A percentile compares a stretch with the other conserved stretches of the same genome.
phyloP scores from a whole-genome alignment of 108 stramenopile genomes.

The Fragilaria crotonensis region DNA sequence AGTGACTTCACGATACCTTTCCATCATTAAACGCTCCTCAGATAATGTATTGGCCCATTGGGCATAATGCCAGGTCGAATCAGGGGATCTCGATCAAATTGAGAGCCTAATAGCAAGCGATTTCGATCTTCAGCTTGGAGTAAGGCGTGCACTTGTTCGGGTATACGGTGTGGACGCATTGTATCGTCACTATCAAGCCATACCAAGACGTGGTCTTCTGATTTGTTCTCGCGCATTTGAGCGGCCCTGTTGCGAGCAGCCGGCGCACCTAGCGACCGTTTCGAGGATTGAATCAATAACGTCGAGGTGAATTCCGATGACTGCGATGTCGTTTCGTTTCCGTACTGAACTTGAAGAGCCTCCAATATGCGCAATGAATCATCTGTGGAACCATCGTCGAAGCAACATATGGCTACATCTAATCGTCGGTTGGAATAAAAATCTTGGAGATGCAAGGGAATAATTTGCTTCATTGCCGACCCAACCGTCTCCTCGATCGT shows the following conservation, averaged over 20 bases:
- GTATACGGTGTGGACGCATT: constrained; percentile 63
- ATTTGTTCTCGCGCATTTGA: constrained; percentile 22
- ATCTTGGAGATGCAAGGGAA: constrained; percentile 28
- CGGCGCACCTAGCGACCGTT: constrained; percentile 41
- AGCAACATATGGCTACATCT: constrained; percentile 65
- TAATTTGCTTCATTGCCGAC: constrained; percentile 59
- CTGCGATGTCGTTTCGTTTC: not conserved
- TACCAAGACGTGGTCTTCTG: constrained; percentile 45
- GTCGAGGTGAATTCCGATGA: constrained; percentile 7
- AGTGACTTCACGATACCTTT: constrained; percentile 82
- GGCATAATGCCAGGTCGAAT: constrained; percentile 85
- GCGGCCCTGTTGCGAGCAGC: constrained; percentile 78
- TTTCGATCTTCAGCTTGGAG: constrained; percentile 23
- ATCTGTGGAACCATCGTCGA: constrained; percentile 75
- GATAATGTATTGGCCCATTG: constrained; percentile 78
- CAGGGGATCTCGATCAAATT: constrained; percentile 74
- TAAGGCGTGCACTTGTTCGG: constrained; percentile 59
- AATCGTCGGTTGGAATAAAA: constrained; percentile 19
- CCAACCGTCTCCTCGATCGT: constrained; percentile 59
- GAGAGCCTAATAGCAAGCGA: constrained; percentile 65
- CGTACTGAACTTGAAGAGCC: constrained; percentile 14
- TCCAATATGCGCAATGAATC: constrained; percentile 39
- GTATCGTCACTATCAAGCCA: constrained; percentile 79
- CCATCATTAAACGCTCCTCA: constrained; percentile 64
- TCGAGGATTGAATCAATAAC: constrained; percentile 25